Percentiles rank a stretch among this genome's conserved stretches.
These are phyloP conservation scores for Stagonosporopsis tanaceti DNA, from an alignment of 2,329 filamentous ascomycete species.

Conservation along the genomic window DNA sequence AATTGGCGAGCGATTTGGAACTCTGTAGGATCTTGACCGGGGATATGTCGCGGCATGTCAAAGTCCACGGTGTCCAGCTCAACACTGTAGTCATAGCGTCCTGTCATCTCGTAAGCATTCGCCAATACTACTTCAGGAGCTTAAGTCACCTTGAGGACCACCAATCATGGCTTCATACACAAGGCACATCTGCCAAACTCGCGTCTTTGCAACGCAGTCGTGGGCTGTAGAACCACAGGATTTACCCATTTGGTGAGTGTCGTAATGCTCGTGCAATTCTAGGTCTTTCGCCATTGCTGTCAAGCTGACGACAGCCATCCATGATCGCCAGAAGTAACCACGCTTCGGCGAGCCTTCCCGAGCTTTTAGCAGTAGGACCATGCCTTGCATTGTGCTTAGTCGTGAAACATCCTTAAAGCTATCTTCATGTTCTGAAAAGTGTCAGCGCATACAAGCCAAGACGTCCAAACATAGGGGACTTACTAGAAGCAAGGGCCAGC, in stretches of 20 bases:
- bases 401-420: slow-evolving; percentile 93
- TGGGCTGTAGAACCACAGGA: slow-evolving; percentile 72
- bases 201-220: slow-evolving; percentile 84
- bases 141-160: slow-evolving; percentile 78
- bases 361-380: slow-evolving; percentile 88
- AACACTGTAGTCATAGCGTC: slow-evolving; percentile 80
- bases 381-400: slow-evolving; percentile 88
- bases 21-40: slow-evolving; percentile 77
- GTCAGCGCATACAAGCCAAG: slow-evolving; percentile 24
- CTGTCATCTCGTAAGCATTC: slow-evolving; percentile 27
- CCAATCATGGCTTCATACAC: slow-evolving; percentile 92
- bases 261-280: slow-evolving; percentile 85
- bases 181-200: slow-evolving; percentile 90
- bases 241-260: slow-evolving; percentile 76
- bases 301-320: slow-evolving; percentile 93
- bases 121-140: too few relatives aligned
- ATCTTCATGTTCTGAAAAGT: slow-evolving; percentile 77
- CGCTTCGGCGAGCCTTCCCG: slow-evolving; percentile 90
- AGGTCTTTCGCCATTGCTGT: slow-evolving; percentile 94
- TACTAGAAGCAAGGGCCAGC: slow-evolving; percentile 88
- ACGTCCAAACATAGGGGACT: slow-evolving; percentile 45
- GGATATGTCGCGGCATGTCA: slow-evolving; percentile 67
- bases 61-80: slow-evolving; percentile 80
- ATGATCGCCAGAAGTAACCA: slow-evolving; percentile 95
- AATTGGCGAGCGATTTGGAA: slow-evolving; percentile 83